These are phyloP conservation scores for Pontederia crassipes DNA, from an alignment of 176 grass and related monocot genomes.

Conservation along the genomic window DNA sequence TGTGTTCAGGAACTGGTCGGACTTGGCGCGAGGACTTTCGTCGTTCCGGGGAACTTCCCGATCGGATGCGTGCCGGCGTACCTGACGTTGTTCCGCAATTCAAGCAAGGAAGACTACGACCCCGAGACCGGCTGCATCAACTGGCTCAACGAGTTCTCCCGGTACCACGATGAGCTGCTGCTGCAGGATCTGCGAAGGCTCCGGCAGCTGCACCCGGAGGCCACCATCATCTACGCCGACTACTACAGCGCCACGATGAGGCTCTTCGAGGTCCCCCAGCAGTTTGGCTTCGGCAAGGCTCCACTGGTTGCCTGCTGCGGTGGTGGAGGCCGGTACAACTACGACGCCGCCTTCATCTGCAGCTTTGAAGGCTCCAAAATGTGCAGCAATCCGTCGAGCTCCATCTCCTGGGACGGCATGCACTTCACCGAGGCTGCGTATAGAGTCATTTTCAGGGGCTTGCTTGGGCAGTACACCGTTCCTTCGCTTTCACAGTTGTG, in stretches of 20 bases:
- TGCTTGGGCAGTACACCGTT: not conserved
- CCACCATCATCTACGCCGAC: constrained; percentile 60
- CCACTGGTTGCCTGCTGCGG: constrained; percentile 63
- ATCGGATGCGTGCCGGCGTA: constrained; percentile 66
- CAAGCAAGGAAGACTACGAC: constrained; percentile 57
- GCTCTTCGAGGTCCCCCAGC: constrained; percentile 38
- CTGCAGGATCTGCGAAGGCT: constrained; percentile 34
- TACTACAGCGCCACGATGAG: constrained; percentile 68
- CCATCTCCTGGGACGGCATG: not conserved
- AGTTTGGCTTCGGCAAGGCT: constrained; percentile 42
- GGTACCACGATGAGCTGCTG: constrained; percentile 64
- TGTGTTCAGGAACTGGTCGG: constrained; percentile 55
- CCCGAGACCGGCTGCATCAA: constrained; percentile 64
- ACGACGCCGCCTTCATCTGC: not conserved
- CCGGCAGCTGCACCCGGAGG: constrained; percentile 35
- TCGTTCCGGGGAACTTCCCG: constrained; percentile 82
- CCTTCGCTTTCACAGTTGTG: not conserved
- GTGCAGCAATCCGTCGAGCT: not conserved
- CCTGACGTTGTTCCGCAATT: constrained; percentile 48
- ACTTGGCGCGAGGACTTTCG: constrained; percentile 60
- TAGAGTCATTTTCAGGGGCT: not conserved
- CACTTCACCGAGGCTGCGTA: constrained; percentile 7
- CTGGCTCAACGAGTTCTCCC: constrained; percentile 68
- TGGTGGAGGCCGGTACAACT: constrained; percentile 34
- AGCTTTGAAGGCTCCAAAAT: not conserved